Evolutionary conservation across 306 rosid species (phyloP).

Genomic region (Aeschynomene evenia): DNA sequence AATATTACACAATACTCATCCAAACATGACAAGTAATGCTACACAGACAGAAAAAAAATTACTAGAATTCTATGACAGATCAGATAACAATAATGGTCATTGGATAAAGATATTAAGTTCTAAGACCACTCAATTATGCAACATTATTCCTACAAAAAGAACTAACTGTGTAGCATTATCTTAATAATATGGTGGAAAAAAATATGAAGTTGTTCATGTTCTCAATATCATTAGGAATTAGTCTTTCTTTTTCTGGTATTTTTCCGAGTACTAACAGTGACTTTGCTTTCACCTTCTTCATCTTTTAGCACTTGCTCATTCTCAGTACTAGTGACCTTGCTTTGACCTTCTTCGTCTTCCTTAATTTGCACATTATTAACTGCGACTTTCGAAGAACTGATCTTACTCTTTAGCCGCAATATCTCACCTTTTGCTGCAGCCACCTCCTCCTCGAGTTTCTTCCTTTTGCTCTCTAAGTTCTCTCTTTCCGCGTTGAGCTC

Average conservation of each 20-base stretch:
- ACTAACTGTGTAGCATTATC: neutral
- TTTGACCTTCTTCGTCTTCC: neutral
- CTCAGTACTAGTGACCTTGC: slow-evolving; percentile 23
- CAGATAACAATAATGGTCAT: neutral
- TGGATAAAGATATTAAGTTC: neutral
- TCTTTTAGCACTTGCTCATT: slow-evolving; percentile 38
- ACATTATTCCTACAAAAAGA: neutral
- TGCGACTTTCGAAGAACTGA: slow-evolving; percentile 33
- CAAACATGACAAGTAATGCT: neutral
- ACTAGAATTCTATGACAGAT: neutral
- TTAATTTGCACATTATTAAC: slow-evolving; percentile 21
- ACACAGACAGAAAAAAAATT: neutral
- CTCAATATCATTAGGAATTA: slow-evolving; percentile 33
- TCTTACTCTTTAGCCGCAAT: slow-evolving; percentile 39
- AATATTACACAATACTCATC: neutral
- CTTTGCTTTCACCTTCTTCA: slow-evolving; percentile 24
- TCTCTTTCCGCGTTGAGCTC: slow-evolving; percentile 70
- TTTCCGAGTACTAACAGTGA: slow-evolving; percentile 25
- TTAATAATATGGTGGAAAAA: neutral
- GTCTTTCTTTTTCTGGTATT: slow-evolving; percentile 41
- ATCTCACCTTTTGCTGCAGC: slow-evolving; percentile 81
- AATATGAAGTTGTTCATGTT: neutral
- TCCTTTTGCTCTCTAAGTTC: slow-evolving; percentile 59
- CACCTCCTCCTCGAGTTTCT: slow-evolving; percentile 68
- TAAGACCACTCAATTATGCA: neutral